A percentile compares a stretch with the other conserved stretches of the same genome.
Evolutionary conservation across 192 early-diverging fungal species (phyloP).

Genomic region (Rhizophagus prolifer): DNA sequence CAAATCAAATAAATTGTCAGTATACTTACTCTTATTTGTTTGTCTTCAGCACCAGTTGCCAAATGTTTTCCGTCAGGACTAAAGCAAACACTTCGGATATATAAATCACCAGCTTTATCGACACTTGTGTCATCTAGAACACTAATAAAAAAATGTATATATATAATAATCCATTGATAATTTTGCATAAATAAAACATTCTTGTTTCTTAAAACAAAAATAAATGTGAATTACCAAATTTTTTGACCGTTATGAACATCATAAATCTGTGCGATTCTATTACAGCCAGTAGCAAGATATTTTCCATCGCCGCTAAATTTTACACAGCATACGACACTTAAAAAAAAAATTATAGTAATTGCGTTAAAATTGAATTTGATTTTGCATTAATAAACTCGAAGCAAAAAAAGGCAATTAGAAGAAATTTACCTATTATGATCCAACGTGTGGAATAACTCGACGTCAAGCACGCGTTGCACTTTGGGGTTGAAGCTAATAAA

Average conservation of each 20-base stretch:
- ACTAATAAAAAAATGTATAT: slow-evolving; percentile 37
- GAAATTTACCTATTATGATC: slow-evolving; percentile 45
- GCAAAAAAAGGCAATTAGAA: slow-evolving; percentile 15
- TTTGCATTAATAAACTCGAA: neutral
- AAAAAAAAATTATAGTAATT: slow-evolving; percentile 57
- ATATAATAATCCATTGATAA: neutral
- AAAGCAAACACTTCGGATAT: slow-evolving; percentile 96
- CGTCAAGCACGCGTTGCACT: slow-evolving; percentile 57
- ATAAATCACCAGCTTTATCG: slow-evolving; percentile 81
- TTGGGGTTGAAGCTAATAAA: slow-evolving; percentile 64
- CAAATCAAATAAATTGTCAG: too few species aligned
- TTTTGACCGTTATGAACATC: slow-evolving; percentile 76
- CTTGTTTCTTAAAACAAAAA: neutral
- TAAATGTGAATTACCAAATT: slow-evolving; percentile 53
- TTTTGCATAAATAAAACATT: too few species aligned
- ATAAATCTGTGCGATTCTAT: slow-evolving; percentile 85
- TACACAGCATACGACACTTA: slow-evolving; percentile 95
- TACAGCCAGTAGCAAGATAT: slow-evolving; percentile 92
- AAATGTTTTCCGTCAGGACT: slow-evolving; percentile 87
- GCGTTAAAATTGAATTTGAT: neutral
- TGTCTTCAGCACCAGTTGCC: slow-evolving; percentile 96
- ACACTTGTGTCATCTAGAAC: slow-evolving; percentile 76
- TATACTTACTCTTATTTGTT: slow-evolving; percentile 74
- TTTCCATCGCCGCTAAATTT: slow-evolving; percentile 92
- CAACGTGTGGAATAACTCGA: slow-evolving; percentile 62